Evolutionary conservation across 192 early-diverging fungal genomes (phyloP).

Genomic region (Podila epicladia): DNA sequence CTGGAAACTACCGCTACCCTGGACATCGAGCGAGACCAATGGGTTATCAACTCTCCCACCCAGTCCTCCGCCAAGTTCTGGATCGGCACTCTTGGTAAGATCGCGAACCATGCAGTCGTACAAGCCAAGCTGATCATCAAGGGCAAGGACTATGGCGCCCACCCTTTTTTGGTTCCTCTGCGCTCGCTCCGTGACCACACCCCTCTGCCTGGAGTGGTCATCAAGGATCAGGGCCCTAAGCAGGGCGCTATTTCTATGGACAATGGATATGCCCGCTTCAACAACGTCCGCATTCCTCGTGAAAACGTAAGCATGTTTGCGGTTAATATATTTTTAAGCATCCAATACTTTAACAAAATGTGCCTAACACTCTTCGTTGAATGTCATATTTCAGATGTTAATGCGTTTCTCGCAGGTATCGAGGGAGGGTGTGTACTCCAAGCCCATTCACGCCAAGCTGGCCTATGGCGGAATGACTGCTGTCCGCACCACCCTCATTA

Average conservation of each 20-base stretch:
- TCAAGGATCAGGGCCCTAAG: constrained; percentile 89
- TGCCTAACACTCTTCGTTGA: too few species aligned
- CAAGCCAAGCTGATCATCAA: constrained; percentile 81
- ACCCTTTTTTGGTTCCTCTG: constrained; percentile 85
- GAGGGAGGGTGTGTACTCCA: constrained; percentile 72
- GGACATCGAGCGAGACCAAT: constrained; percentile 82
- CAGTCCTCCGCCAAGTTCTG: constrained; percentile 89
- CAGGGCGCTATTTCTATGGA: constrained; percentile 86
- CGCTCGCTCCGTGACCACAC: constrained; percentile 78
- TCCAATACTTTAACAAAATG: neutral
- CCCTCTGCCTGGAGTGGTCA: constrained; percentile 77
- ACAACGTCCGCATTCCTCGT: constrained; percentile 82
- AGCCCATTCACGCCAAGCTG: constrained; percentile 79
- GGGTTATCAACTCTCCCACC: constrained; percentile 82
- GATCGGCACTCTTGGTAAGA: constrained; percentile 84
- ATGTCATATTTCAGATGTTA: constrained; percentile 72
- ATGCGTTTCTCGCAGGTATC: constrained; percentile 88
- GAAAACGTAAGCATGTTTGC: constrained; percentile 60
- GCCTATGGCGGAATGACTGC: constrained; percentile 80
- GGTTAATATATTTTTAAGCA: too few species aligned
- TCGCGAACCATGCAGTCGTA: constrained; percentile 84
- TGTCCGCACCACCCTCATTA: constrained; percentile 77
- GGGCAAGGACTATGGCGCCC: constrained; percentile 80
- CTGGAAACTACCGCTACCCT: constrained; percentile 89
- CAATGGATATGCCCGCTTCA: constrained; percentile 87